Evolutionary conservation across 306 rosid genomes (phyloP), one percentile per base, ranked within the genome.

Genomic region (Quercus parvula): DNA sequence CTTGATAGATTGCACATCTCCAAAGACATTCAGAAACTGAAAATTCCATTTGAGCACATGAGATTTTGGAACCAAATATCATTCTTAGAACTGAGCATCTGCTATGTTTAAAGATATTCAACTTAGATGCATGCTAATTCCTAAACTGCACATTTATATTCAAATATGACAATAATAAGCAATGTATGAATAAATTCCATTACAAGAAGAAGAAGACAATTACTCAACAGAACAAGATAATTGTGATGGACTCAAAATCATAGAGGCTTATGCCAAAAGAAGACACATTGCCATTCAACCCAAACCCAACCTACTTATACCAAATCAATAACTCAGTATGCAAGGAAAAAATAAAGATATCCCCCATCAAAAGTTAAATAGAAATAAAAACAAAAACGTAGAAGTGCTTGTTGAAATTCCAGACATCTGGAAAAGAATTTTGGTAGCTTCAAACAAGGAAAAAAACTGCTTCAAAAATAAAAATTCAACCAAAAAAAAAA

Each of bases 21-120:
- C 99, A 87, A 91, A 96, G 75, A 90, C 91, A 86, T 96, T 96
- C 68, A 93, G 51, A 87, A 96, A 96, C 99, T 96, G 96, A 83
- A 86, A 85, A 79, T 28, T 15, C 57, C 85, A 77, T 67, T 20
- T 61, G 44, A 75, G 70, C 30, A 5, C 27, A 70, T 83, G 46
- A 82, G 79, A 56, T 35, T 27, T 33, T 5, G 20, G 20, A 79
- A 33, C 59, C 77, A 41, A 35, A 67, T 73, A 62, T 61, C 59
- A 30, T 30, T 27, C 10, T 25, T 4, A 19, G 27, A 68, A 68
- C 19, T 66, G 71, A 22, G 25, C 7, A 19, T 63, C 6, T 28
- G 46, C 13, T 1, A 64, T 30, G 18, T n/a, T 30, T 1, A 2
- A 64, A 64, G 46, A 64, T 64, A 15, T 64, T 30, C 70, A 30